Evolutionary conservation across 768 basidiomycete species (phyloP).

Genomic region (Exsudoporus frostii): DNA sequence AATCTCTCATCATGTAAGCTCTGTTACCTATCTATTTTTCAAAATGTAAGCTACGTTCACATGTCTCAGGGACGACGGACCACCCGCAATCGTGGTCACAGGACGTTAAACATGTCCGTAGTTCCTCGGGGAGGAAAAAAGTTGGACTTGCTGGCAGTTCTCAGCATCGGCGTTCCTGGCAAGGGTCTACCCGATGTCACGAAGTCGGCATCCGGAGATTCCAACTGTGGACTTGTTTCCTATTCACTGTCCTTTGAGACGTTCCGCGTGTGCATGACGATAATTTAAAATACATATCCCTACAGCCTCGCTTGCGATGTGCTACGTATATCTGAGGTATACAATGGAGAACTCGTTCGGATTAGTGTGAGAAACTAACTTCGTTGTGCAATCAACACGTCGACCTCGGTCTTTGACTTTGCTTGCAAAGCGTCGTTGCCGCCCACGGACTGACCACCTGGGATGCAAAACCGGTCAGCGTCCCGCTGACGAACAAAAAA

Average conservation of each 20-base stretch:
- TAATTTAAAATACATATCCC: not conserved
- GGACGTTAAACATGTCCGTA: not conserved
- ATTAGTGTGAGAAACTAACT: not conserved
- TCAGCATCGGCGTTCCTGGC: not conserved
- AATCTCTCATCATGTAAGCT: not conserved
- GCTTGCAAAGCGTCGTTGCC: constrained; percentile 19
- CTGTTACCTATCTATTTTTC: not conserved
- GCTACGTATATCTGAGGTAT: constrained; percentile 1
- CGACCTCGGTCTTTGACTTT: not conserved
- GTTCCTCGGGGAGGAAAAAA: not conserved
- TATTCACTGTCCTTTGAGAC: not conserved
- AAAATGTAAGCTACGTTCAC: not conserved
- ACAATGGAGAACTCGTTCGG: not conserved
- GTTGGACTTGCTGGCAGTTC: not conserved
- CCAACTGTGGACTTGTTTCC: too few species aligned
- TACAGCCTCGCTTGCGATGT: not conserved
- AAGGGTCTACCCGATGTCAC: not conserved
- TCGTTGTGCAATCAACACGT: constrained; percentile 10
- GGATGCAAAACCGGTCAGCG: not conserved
- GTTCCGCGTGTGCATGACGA: not conserved
- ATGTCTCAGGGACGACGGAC: not conserved
- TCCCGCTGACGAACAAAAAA: too few species aligned
- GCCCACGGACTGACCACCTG: constrained; percentile 21
- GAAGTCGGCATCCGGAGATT: too few species aligned
- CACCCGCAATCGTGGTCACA: not conserved